Conservation (phyloP, 495 filamentous ascomycete genomes). For the Penicillium bialowiezense region DNA sequence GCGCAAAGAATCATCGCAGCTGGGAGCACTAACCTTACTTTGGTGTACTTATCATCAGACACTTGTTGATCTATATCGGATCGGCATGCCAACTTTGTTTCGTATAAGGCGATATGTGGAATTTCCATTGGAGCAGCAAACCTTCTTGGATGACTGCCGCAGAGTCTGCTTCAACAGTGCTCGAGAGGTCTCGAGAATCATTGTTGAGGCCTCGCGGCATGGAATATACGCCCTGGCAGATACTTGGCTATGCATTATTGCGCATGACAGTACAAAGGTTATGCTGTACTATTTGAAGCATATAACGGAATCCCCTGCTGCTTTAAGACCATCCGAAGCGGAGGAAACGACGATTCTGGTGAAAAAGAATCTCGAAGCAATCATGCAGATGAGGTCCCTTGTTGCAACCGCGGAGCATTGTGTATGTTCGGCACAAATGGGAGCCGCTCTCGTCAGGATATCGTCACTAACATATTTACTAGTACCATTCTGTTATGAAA, state of each 20-base stretch:
- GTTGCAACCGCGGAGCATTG: constrained; percentile 21
- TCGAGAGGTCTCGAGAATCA: constrained; percentile 8
- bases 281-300: constrained; percentile 17
- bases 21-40: constrained; percentile 15
- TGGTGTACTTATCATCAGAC: constrained; percentile 21
- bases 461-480: background rate
- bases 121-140: constrained; percentile 13
- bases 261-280: constrained; percentile 16
- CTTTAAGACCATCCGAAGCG: constrained; percentile 1
- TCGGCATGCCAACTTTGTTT: constrained; percentile 16
- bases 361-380: constrained; percentile 14
- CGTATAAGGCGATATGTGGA: constrained; percentile 8
- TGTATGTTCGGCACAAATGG: constrained; percentile 7
- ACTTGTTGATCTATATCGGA: constrained; percentile 19
- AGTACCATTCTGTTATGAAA: constrained; percentile 17
- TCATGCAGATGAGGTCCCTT: constrained; percentile 19
- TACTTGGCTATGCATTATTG: constrained; percentile 20
- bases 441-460: no score
- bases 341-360: constrained; percentile 6
- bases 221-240: constrained; percentile 15
- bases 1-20: constrained; percentile 15
- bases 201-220: constrained; percentile 13
- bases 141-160: constrained; percentile 10
- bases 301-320: background rate
- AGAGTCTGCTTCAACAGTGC: constrained; percentile 14